phyloP scores from a whole-genome alignment of 1,139 yeast genomes.

The Suhomyces terraborum region DNA sequence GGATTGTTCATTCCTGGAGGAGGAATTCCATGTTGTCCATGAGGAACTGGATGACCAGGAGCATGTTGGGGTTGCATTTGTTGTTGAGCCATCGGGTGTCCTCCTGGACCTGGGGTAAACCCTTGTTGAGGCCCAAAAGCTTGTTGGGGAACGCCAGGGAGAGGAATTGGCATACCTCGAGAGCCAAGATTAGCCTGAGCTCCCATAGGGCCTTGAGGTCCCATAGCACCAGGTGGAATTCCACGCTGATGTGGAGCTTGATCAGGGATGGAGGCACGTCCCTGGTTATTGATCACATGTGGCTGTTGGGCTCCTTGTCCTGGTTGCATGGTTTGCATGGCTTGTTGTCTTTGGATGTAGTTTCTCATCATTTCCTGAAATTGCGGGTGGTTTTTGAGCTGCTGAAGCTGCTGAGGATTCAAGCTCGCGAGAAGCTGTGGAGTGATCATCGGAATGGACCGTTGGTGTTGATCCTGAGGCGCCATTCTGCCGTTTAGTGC shows the following conservation, averaged over 20 bases:
- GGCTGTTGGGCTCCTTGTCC: slow-evolving; percentile 23
- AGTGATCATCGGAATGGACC: slow-evolving; percentile 34
- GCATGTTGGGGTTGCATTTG: slow-evolving; percentile 19
- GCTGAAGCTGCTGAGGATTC: slow-evolving; percentile 50
- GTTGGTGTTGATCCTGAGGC: slow-evolving; percentile 13
- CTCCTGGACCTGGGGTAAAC: slow-evolving; percentile 8
- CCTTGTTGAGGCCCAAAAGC: slow-evolving; percentile 3
- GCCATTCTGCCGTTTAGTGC: slow-evolving; percentile 11
- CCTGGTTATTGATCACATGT: slow-evolving; percentile 7
- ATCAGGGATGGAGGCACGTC: slow-evolving; percentile 4
- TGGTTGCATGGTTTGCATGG: slow-evolving; percentile 34
- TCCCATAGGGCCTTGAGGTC: slow-evolving; percentile 4
- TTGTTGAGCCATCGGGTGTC: slow-evolving; percentile 11
- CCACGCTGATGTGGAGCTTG: slow-evolving; percentile 4
- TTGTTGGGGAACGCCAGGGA: slow-evolving; percentile 7
- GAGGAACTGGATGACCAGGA: background rate
- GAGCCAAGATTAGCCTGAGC: slow-evolving; percentile 3
- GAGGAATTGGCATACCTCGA: slow-evolving; percentile 1
- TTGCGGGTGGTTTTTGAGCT: slow-evolving; percentile 51
- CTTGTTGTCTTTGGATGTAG: slow-evolving; percentile 42
- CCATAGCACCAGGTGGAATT: slow-evolving; percentile 3
- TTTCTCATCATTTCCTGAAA: slow-evolving; percentile 43
- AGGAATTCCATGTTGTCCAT: slow-evolving; percentile 2
- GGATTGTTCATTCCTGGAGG: background rate
- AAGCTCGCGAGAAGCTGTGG: slow-evolving; percentile 45